Conservation (phyloP, 768 basidiomycete species). For the Russula foetens region DNA sequence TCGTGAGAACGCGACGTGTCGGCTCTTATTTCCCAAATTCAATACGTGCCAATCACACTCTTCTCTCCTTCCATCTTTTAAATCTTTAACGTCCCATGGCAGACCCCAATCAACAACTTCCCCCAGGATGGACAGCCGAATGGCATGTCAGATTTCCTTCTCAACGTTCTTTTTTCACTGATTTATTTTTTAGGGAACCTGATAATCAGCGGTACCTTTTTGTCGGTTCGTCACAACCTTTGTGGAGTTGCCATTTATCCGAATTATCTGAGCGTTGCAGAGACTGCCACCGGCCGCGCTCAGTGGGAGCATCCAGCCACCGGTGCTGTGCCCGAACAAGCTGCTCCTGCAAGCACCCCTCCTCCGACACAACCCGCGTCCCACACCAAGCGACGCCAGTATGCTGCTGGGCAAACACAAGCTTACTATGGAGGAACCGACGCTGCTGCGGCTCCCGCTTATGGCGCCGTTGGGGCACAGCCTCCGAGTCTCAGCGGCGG, state of each 20-base stretch:
- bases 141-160: conserved; percentile 47
- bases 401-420: conserved; percentile 90
- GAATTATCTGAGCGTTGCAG: conserved; percentile 34
- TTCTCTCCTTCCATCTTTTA: conserved; percentile 6
- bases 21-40: background rate
- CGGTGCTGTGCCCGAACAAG: conserved; percentile 30
- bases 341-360: conserved; percentile 38
- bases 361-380: conserved; percentile 29
- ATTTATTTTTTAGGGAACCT: conserved; percentile 52
- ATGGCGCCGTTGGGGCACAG: conserved; percentile 38
- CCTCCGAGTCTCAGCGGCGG: conserved; percentile 34
- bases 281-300: conserved; percentile 71
- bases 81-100: conserved; percentile 30
- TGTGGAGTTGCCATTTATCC: background rate
- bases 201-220: conserved; percentile 78
- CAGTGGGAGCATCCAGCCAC: conserved; percentile 81
- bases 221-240: conserved; percentile 55
- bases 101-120: conserved; percentile 57
- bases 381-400: conserved; percentile 74
- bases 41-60: background rate
- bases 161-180: conserved; percentile 1
- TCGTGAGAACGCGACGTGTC: conserved; percentile 16
- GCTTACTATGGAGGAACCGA: conserved; percentile 62
- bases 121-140: conserved; percentile 89
- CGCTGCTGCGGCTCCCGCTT: conserved; percentile 33